A percentile compares a stretch with the other conserved stretches of the same genome.
Conservation (phyloP, 768 basidiomycete genomes). For the Mycena amicta region DNA sequence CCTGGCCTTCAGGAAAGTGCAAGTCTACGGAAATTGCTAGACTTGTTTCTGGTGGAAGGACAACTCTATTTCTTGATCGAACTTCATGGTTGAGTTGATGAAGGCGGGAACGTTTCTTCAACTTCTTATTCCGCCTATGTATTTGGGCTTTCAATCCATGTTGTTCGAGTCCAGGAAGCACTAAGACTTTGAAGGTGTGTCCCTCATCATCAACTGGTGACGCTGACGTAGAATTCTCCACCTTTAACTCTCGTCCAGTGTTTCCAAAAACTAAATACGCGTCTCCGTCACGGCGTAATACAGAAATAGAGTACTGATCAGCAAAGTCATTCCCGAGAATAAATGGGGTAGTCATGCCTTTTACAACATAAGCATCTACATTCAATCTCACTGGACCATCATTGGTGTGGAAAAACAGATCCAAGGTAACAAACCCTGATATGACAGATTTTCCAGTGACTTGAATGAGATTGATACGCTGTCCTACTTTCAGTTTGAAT, state of each 20-base stretch:
- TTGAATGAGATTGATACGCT: slow-evolving; percentile 34
- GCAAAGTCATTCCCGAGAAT: slow-evolving; percentile 37
- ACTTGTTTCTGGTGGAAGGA: slow-evolving; percentile 19
- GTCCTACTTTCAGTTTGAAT: slow-evolving; percentile 28
- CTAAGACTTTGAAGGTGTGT: slow-evolving; percentile 8
- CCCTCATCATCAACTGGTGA: slow-evolving; percentile 2
- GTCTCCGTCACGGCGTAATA: slow-evolving; percentile 23
- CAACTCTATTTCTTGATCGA: background rate
- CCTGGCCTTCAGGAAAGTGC: background rate
- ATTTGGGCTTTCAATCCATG: background rate
- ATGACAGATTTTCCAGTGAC: slow-evolving; percentile 33
- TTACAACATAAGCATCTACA: slow-evolving; percentile 34
- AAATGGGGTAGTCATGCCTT: slow-evolving; percentile 32
- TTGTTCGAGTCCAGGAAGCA: background rate
- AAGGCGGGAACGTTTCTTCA: background rate
- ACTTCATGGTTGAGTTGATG: slow-evolving; percentile 4
- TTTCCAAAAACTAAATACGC: slow-evolving; percentile 1
- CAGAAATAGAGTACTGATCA: slow-evolving; percentile 34
- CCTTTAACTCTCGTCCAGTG: slow-evolving; percentile 2
- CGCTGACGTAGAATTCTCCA: background rate
- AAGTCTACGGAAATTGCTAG: slow-evolving; percentile 9
- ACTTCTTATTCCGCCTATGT: slow-evolving; percentile 4
- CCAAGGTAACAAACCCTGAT: slow-evolving; percentile 30
- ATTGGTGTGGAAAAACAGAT: slow-evolving; percentile 27
- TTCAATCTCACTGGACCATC: slow-evolving; percentile 26